phyloP scores from a whole-genome alignment of 805 yeast genomes.

The Hermanozyma aechmeae region DNA sequence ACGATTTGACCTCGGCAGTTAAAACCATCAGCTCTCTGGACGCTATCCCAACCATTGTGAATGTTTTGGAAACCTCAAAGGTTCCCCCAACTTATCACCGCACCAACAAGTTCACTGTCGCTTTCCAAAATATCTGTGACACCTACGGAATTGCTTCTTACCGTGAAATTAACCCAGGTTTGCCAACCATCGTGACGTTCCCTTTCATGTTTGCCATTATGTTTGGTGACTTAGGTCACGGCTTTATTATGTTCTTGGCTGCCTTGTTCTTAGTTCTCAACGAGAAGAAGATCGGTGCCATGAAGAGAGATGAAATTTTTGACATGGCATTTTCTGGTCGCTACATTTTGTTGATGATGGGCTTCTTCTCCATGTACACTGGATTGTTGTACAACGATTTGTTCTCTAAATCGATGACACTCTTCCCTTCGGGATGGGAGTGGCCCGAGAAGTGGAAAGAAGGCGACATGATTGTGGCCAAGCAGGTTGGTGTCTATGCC shows the following conservation, averaged over 20 bases:
- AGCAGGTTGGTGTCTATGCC: slow-evolving; percentile 58
- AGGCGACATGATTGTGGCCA: slow-evolving; percentile 56
- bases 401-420: slow-evolving; percentile 82
- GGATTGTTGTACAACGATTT: slow-evolving; percentile 91
- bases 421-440: slow-evolving; percentile 85
- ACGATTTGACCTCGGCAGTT: slow-evolving; percentile 54
- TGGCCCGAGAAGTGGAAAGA: slow-evolving; percentile 73
- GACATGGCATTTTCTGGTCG: slow-evolving; percentile 96
- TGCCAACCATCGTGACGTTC: slow-evolving; percentile 90
- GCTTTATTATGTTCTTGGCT: slow-evolving; percentile 68
- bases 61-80: slow-evolving; percentile 62
- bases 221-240: slow-evolving; percentile 99
- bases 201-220: slow-evolving; percentile 98
- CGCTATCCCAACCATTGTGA: slow-evolving; percentile 41
- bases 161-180: slow-evolving; percentile 92
- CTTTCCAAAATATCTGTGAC: slow-evolving; percentile 90
- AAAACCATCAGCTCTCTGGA: slow-evolving; percentile 51
- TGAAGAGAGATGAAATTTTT: slow-evolving; percentile 83
- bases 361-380: slow-evolving; percentile 88
- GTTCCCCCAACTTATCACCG: slow-evolving; percentile 93
- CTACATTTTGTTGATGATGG: slow-evolving; percentile 87
- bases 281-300: slow-evolving; percentile 59
- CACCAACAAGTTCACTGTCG: slow-evolving; percentile 89
- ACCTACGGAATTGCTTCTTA: slow-evolving; percentile 92
- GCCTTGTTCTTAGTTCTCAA: slow-evolving; percentile 63